phyloP scores from a whole-genome alignment of 176 grass and related monocot genomes.

The Aegilops speltoides region DNA sequence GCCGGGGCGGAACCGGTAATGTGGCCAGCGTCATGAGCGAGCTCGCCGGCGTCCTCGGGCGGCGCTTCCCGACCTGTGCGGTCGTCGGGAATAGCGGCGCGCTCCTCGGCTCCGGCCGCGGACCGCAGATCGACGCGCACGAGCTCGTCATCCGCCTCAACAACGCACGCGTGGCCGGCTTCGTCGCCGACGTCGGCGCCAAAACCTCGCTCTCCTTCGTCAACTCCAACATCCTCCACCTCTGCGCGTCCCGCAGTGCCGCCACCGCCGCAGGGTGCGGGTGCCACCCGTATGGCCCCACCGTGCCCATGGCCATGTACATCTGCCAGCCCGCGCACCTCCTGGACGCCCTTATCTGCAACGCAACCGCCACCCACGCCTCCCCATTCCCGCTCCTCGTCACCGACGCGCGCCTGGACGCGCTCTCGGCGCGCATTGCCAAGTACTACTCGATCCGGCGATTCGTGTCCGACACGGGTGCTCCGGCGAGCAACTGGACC shows the following conservation, averaged over 20 bases:
- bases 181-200: constrained; percentile 51
- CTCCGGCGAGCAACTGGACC: constrained; percentile 43
- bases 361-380: constrained; percentile 36
- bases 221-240: constrained; percentile 79
- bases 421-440: constrained; percentile 58
- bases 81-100: constrained; percentile 86
- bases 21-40: constrained; percentile 1
- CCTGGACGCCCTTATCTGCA: constrained; percentile 68
- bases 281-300: constrained; percentile 56
- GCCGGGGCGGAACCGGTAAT: not conserved
- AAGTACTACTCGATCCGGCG: constrained; percentile 81
- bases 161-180: constrained; percentile 57
- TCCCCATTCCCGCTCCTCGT: constrained; percentile 47
- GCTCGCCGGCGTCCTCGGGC: constrained; percentile 17
- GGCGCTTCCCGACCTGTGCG: constrained; percentile 46
- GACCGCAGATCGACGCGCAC: constrained; percentile 65
- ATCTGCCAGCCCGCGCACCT: constrained; percentile 61
- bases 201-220: constrained; percentile 72
- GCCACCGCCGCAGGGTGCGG: constrained; percentile 17
- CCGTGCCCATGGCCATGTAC: constrained; percentile 43
- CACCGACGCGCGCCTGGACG: constrained; percentile 73
- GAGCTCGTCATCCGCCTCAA: constrained; percentile 76
- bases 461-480: constrained; percentile 53
- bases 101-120: constrained; percentile 49
- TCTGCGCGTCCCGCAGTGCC: constrained; percentile 36